Evolutionary conservation across 2,329 filamentous ascomycete genomes (phyloP).

Genomic region (Zasmidium citrigriseum): DNA sequence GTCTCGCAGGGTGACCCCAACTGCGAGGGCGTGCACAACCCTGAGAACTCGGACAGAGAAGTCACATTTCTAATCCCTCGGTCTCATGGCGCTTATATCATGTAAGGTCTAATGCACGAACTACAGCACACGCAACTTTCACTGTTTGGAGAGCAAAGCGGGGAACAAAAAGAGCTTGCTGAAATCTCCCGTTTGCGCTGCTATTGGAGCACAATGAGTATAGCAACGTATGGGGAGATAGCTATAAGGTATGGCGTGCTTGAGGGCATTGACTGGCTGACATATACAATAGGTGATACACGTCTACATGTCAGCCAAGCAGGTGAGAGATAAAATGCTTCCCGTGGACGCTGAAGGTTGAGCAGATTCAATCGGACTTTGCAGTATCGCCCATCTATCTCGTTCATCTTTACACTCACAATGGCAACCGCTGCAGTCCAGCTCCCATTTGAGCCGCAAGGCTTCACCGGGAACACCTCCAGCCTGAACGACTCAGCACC

Average conservation of each 20-base stretch:
- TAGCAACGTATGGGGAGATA: conserved; percentile 13
- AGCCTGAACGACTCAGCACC: conserved; percentile 9
- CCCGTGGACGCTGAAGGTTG: not conserved
- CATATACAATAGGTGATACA: conserved; percentile 9
- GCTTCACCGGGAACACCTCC: conserved; percentile 4
- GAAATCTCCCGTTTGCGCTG: not conserved
- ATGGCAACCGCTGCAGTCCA: conserved; percentile 26
- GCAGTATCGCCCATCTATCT: not conserved
- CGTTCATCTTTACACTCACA: not conserved
- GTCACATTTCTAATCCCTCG: not conserved
- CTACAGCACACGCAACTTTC: no score
- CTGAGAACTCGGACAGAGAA: no score
- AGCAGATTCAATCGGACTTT: not conserved
- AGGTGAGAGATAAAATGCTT: not conserved
- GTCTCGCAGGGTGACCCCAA: no score
- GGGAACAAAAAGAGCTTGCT: no score
- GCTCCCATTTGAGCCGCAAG: conserved; percentile 9
- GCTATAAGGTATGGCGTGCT: conserved; percentile 18
- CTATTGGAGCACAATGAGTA: conserved; percentile 6
- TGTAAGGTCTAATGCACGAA: not conserved
- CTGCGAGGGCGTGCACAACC: no score
- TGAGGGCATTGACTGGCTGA: conserved; percentile 10
- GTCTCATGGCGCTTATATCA: not conserved
- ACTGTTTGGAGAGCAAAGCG: not conserved
- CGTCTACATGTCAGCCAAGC: not conserved